Evolutionary conservation across 1,284 basidiomycete species (phyloP).

Genomic region (Phellopilus nigrolimitatus): DNA sequence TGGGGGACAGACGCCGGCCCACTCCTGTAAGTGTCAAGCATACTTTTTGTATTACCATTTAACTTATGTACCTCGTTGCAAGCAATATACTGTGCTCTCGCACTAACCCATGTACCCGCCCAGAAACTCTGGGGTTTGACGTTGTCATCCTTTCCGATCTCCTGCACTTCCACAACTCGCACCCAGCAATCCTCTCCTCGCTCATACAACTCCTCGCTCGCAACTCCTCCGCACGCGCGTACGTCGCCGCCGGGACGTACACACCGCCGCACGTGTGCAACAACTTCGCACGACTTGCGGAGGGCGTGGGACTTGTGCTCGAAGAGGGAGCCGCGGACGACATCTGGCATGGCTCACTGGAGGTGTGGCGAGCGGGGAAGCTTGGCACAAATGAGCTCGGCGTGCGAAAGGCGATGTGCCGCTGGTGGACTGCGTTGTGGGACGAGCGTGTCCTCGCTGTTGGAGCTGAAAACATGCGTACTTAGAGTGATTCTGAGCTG

Average conservation of each 20-base stretch:
- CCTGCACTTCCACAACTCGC: slow-evolving; percentile 60
- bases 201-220: slow-evolving; percentile 44
- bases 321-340: slow-evolving; percentile 34
- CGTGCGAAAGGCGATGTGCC: slow-evolving; percentile 24
- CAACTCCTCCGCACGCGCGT: slow-evolving; percentile 39
- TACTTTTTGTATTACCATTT: background rate
- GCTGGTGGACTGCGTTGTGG: slow-evolving; percentile 26
- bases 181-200: slow-evolving; percentile 51
- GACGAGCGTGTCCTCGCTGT: background rate
- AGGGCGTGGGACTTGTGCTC: slow-evolving; percentile 40
- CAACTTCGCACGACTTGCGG: slow-evolving; percentile 44
- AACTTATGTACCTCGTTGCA: background rate
- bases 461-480: too few species aligned
- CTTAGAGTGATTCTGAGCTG: too few species aligned
- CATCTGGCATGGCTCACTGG: slow-evolving; percentile 20
- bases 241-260: slow-evolving; percentile 62
- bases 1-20: slow-evolving; percentile 51
- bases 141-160: slow-evolving; percentile 64
- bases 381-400: slow-evolving; percentile 19
- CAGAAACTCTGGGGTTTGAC: slow-evolving; percentile 41
- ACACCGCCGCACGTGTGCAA: slow-evolving; percentile 51
- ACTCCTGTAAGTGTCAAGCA: slow-evolving; percentile 42
- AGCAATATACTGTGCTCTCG: background rate
- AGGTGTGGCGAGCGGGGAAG: slow-evolving; percentile 11
- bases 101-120: background rate